Conservation (phyloP, 495 filamentous ascomycete species). For the Aspergillus egyptiacus region DNA sequence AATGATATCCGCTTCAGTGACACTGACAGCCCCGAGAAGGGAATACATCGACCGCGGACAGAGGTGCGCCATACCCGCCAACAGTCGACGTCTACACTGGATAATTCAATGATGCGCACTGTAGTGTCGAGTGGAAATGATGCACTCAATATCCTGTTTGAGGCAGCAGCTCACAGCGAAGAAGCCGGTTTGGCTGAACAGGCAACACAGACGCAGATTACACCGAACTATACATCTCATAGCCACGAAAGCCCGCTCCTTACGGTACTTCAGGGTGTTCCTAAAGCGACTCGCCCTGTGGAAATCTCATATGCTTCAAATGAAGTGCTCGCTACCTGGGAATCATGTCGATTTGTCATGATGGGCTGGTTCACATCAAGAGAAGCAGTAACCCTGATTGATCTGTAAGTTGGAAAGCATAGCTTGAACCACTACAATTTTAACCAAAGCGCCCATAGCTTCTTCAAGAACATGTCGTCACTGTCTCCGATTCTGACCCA, state of each 20-base stretch:
- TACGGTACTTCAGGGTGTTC: constrained; percentile 14
- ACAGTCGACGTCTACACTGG: constrained; percentile 30
- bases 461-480: constrained; percentile 48
- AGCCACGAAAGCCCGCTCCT: constrained; percentile 17
- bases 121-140: constrained; percentile 48
- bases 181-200: constrained; percentile 21
- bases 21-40: constrained; percentile 2
- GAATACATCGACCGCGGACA: background rate
- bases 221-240: constrained; percentile 9
- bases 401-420: constrained; percentile 46
- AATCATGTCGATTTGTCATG: constrained; percentile 45
- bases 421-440: no score
- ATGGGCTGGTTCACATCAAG: constrained; percentile 50
- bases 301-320: constrained; percentile 26
- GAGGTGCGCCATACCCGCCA: constrained; percentile 15
- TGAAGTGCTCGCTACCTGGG: constrained; percentile 42
- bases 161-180: constrained; percentile 40
- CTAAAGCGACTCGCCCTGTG: constrained; percentile 23
- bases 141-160: constrained; percentile 49
- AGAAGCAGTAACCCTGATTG: constrained; percentile 45
- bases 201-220: constrained; percentile 11
- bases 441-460: no score
- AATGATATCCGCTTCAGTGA: background rate
- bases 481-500: constrained; percentile 48
- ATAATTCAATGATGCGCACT: constrained; percentile 44